A percentile compares a stretch with the other conserved stretches of the same genome.
phyloP scores from a whole-genome alignment of 23 red algal species.

The Chondrus crispus region DNA sequence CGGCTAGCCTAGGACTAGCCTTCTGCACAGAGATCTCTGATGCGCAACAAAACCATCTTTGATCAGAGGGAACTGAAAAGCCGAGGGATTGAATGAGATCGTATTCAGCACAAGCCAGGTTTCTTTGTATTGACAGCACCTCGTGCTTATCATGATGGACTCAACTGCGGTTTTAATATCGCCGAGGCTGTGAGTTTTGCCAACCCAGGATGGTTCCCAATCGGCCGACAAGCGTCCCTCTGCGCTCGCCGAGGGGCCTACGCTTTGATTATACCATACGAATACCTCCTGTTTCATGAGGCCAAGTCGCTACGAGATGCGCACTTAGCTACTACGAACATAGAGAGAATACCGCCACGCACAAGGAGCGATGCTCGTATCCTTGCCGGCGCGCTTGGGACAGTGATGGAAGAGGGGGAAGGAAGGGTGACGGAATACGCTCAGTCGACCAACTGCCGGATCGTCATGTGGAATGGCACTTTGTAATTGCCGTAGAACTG shows the following conservation, averaged over 20 bases:
- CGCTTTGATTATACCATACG: slow-evolving; percentile 23
- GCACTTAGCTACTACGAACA: too few species aligned
- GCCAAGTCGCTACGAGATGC: background rate
- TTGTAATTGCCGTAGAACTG: too few species aligned
- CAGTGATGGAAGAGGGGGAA: slow-evolving; percentile 36
- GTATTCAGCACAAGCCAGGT: slow-evolving; percentile 69
- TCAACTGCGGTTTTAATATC: slow-evolving; percentile 84
- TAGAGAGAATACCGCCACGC: too few species aligned
- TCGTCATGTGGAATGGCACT: slow-evolving; percentile 9
- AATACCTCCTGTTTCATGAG: slow-evolving; percentile 60
- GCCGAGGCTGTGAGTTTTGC: slow-evolving; percentile 97
- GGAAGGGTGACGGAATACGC: background rate
- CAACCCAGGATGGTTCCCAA: slow-evolving; percentile 67
- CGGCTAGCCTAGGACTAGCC: slow-evolving; percentile 6
- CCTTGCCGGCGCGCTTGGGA: slow-evolving; percentile 13
- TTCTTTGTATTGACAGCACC: slow-evolving; percentile 82
- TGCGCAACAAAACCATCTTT: slow-evolving; percentile 81
- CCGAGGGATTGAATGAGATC: slow-evolving; percentile 52
- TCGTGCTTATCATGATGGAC: slow-evolving; percentile 88
- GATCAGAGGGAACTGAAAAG: slow-evolving; percentile 28
- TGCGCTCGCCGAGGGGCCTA: background rate
- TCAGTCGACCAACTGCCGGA: background rate
- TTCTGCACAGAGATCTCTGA: slow-evolving; percentile 28
- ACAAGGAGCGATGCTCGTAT: slow-evolving; percentile 1
- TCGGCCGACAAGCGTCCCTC: slow-evolving; percentile 37